These are phyloP conservation scores for Hymenoscyphus repandus DNA, from an alignment of 2,329 filamentous ascomycete species.

Conservation along the genomic window DNA sequence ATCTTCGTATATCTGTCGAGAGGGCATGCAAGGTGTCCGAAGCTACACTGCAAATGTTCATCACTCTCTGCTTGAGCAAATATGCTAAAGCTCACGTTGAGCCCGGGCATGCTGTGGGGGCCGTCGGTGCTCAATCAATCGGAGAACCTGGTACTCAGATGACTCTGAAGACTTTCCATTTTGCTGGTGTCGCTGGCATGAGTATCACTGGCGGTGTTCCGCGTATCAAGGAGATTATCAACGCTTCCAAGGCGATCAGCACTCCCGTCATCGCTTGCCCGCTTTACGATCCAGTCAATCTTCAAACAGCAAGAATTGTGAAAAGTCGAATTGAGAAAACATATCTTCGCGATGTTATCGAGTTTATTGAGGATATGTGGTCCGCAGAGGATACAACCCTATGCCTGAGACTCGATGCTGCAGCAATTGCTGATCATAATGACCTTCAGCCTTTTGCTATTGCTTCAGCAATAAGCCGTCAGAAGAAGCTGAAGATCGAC, in stretches of 20 bases:
- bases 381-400: conserved; percentile 70
- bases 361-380: conserved; percentile 85
- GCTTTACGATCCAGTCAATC: conserved; percentile 67
- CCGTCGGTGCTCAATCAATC: conserved; percentile 94
- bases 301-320: conserved; percentile 80
- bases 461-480: conserved; percentile 66
- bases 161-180: conserved; percentile 99
- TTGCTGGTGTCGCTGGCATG: conserved; percentile 98
- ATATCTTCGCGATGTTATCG: conserved; percentile 74
- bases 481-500: conserved; percentile 77
- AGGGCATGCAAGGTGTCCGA: conserved; percentile 80
- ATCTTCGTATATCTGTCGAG: conserved; percentile 41
- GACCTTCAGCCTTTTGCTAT: conserved; percentile 39
- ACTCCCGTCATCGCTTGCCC: conserved; percentile 91
- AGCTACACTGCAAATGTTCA: conserved; percentile 68
- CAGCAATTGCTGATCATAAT: too few species aligned
- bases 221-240: conserved; percentile 99
- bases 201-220: conserved; percentile 98
- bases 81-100: conserved; percentile 89
- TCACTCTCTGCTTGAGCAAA: conserved; percentile 78
- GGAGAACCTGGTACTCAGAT: conserved; percentile 98
- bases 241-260: conserved; percentile 88
- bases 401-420: conserved; percentile 73
- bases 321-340: conserved; percentile 96
- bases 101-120: conserved; percentile 91